Evolutionary conservation across 2,329 filamentous ascomycete species (phyloP).

Genomic region (Graphiopsis chlorocephala): DNA sequence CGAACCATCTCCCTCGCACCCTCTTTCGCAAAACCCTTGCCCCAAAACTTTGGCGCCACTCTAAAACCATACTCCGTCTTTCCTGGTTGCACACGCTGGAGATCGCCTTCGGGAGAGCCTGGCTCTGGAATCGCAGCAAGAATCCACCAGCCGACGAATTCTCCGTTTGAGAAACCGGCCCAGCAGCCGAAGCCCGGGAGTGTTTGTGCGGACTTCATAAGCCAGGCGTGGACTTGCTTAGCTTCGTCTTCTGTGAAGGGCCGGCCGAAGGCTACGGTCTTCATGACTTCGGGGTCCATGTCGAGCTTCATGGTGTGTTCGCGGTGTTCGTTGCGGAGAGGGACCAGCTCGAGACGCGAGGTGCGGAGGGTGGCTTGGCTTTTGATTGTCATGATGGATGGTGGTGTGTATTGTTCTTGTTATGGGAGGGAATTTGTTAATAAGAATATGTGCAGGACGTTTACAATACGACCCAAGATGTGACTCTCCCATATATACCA

Average conservation of each 20-base stretch:
- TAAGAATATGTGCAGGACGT: background rate
- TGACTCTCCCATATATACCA: background rate
- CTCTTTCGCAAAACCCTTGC: constrained; percentile 34
- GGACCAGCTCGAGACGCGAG: constrained; percentile 7
- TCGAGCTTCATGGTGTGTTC: constrained; percentile 14
- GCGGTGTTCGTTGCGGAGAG: constrained; percentile 12
- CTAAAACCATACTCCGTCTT: constrained; percentile 31
- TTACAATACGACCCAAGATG: background rate
- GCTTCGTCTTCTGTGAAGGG: constrained; percentile 17
- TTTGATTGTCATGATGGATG: background rate
- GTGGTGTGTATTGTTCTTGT: background rate
- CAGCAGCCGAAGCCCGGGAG: constrained; percentile 14
- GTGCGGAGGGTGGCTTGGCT: constrained; percentile 10
- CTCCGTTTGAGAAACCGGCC: constrained; percentile 18
- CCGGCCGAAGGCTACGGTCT: constrained; percentile 16
- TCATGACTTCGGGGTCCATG: constrained; percentile 17
- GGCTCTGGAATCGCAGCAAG: constrained; percentile 22
- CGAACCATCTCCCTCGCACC: constrained; percentile 30
- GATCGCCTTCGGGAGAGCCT: background rate
- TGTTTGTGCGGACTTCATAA: constrained; percentile 5
- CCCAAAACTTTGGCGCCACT: constrained; percentile 32
- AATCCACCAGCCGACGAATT: constrained; percentile 35
- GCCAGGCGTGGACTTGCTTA: constrained; percentile 15
- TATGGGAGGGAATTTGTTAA: background rate
- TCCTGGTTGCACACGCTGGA: background rate